A percentile compares a stretch with the other conserved stretches of the same genome.
phyloP scores from a whole-genome alignment of 1,284 basidiomycete genomes.

The Xerocomus amazonicus region DNA sequence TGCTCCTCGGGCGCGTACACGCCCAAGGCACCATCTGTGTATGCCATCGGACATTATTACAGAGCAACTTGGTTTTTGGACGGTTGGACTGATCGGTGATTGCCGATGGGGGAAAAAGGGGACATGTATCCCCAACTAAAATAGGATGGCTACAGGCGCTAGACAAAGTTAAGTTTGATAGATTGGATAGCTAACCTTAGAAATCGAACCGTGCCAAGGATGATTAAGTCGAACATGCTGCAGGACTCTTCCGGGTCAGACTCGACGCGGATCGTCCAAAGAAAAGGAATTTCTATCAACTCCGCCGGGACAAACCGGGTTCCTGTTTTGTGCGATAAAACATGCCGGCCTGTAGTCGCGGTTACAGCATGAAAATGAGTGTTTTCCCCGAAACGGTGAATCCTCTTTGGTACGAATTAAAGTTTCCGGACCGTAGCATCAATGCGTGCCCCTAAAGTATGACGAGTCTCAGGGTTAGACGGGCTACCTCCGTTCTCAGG shows the following conservation, averaged over 20 bases:
- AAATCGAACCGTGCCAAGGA: constrained; percentile 2
- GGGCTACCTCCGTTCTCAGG: not conserved
- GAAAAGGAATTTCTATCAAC: not conserved
- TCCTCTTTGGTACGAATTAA: constrained; percentile 9
- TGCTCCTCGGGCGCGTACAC: not conserved
- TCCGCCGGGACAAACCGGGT: not conserved
- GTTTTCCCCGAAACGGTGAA: constrained; percentile 1
- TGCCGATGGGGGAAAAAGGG: constrained; percentile 2
- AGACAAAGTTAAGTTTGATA: constrained; percentile 27
- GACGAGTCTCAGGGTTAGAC: not conserved
- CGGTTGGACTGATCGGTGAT: not conserved
- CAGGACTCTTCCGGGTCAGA: constrained; percentile 9
- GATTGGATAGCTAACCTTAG: constrained; percentile 7
- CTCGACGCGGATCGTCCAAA: constrained; percentile 7
- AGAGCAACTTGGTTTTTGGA: not conserved
- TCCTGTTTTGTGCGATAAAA: too few relatives aligned
- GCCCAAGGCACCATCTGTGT: not conserved
- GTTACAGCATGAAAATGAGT: not conserved
- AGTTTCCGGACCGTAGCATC: constrained; percentile 13
- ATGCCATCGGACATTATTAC: not conserved
- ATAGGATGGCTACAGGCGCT: not conserved
- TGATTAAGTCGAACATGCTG: not conserved
- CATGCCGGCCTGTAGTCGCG: not conserved
- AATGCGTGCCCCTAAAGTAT: not conserved
- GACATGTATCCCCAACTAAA: not conserved